phyloP scores from a whole-genome alignment of 352 stramenopile genomes.

The Globisporangium echinulatum region DNA sequence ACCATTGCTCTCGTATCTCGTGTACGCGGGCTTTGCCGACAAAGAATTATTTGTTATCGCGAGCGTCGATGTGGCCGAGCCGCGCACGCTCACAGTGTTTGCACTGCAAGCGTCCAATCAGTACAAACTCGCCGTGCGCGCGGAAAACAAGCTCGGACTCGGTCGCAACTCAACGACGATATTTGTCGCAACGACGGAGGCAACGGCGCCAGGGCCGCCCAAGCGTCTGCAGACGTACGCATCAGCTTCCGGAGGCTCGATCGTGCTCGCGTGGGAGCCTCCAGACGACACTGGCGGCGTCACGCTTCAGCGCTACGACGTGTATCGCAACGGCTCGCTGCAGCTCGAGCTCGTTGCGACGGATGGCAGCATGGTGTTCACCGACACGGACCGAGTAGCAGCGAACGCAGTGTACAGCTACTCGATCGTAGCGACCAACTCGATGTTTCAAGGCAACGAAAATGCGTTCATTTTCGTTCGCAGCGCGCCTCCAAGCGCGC shows the following conservation, averaged over 20 bases:
- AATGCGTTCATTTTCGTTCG: slow-evolving; percentile 10
- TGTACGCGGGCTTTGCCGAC: slow-evolving; percentile 15
- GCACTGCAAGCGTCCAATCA: slow-evolving; percentile 16
- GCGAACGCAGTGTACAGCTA: slow-evolving; percentile 36
- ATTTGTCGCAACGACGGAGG: slow-evolving; percentile 17
- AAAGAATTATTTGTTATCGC: slow-evolving; percentile 12
- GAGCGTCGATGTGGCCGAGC: slow-evolving; percentile 6
- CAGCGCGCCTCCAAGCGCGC: slow-evolving; percentile 16
- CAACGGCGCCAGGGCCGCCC: slow-evolving; percentile 23
- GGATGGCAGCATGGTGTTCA: slow-evolving; percentile 13
- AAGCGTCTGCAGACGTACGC: slow-evolving; percentile 25
- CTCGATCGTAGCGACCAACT: slow-evolving; percentile 26
- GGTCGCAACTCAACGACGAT: slow-evolving; percentile 31
- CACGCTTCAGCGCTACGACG: slow-evolving; percentile 26
- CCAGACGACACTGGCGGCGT: slow-evolving; percentile 33
- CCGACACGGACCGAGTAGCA: slow-evolving; percentile 18
- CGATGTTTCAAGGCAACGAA: slow-evolving; percentile 7
- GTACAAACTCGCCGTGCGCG: slow-evolving; percentile 35
- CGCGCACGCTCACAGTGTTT: slow-evolving; percentile 16
- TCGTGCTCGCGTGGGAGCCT: slow-evolving; percentile 31
- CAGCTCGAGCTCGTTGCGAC: slow-evolving; percentile 6
- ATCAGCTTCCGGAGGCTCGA: slow-evolving; percentile 29
- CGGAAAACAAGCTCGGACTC: slow-evolving; percentile 26
- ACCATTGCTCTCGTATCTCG: slow-evolving; percentile 23
- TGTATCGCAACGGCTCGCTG: slow-evolving; percentile 28